Evolutionary conservation across 352 stramenopile species (phyloP), one percentile per base, ranked within the genome.

Genomic region (Pythium phragmitis): DNA sequence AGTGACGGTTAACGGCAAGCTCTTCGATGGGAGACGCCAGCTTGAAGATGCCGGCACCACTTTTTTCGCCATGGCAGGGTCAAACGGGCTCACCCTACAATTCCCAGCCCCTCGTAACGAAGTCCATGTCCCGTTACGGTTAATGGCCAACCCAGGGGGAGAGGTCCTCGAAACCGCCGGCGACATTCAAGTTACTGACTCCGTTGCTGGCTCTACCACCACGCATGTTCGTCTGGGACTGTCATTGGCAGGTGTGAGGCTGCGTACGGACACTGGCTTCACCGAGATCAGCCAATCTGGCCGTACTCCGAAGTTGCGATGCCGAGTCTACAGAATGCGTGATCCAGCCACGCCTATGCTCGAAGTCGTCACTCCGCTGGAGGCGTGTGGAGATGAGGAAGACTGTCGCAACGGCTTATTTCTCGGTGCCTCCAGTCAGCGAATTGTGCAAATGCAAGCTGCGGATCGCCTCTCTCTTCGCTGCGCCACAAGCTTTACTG

Each of bases 1-100:
- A 58, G 61, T 91, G 34, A 85, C 62, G 8, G 30, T 91, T 11
- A 91, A 89, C 59, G 82, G 82, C 7, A 67, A 86, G 53, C 26
- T n/a, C 3, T 34, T 70, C 1, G 26, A 59, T 9, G 34, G 28
- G 8, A 45, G 46, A 41, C 52, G 67, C 16, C 51, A 8, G 4
- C 57, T 73, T 2, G 16, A 63, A 23, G 11, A 8, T 34, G 19
- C 28, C 8, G 30, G 54, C 7, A 6, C 17, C 3, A 26, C n/a
- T 8, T 58, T 45, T 21, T 69, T 61, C n/a, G 52, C 33, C 9
- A 34, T 59, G 4, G 53, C 46, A 14, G n/a, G 26, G 13, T 34
- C 26, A 3, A 26, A 50, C 13, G 12, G 21, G 1, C 36, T 68
- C n/a, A 23, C 23, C 5, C 4, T 63, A 9, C 17, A 23, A 1